Evolutionary conservation across 192 early-diverging fungal genomes (phyloP).

Genomic region (Backusella sp.): DNA sequence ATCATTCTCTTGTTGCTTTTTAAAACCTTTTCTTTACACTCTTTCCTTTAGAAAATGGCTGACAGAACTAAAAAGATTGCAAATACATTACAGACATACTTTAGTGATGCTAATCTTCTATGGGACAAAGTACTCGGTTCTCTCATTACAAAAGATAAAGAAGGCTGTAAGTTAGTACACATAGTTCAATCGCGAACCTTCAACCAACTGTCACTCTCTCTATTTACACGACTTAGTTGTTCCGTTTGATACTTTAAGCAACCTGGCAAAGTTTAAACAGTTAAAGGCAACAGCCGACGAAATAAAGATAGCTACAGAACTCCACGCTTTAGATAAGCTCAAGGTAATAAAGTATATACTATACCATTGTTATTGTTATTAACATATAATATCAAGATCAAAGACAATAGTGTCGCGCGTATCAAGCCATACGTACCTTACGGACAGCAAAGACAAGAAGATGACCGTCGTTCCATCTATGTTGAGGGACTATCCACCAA

Average conservation of each 20-base stretch:
- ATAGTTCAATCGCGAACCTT: no score
- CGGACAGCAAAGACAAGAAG: constrained; percentile 10
- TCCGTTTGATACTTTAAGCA: not conserved
- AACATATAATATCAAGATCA: not conserved
- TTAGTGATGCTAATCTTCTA: constrained; percentile 26
- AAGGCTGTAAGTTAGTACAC: constrained; percentile 9
- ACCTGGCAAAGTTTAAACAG: constrained; percentile 8
- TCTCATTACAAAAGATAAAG: not conserved
- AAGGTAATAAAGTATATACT: not conserved
- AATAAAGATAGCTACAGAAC: not conserved
- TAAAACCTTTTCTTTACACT: not conserved
- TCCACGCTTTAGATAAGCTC: not conserved
- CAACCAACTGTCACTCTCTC: no score
- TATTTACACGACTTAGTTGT: constrained; percentile 1
- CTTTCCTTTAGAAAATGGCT: not conserved
- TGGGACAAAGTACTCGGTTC: constrained; percentile 26
- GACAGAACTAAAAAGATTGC: constrained; percentile 16
- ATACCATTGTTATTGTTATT: not conserved
- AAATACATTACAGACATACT: constrained; percentile 27
- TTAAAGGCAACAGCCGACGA: constrained; percentile 10
- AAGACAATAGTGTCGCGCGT: not conserved
- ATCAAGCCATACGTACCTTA: constrained; percentile 23
- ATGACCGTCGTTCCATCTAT: constrained; percentile 29
- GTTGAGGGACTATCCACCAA: constrained; percentile 22
- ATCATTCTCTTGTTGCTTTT: not conserved